Conservation (phyloP, 495 filamentous ascomycete species). For the Hypoxylon intermedium region DNA sequence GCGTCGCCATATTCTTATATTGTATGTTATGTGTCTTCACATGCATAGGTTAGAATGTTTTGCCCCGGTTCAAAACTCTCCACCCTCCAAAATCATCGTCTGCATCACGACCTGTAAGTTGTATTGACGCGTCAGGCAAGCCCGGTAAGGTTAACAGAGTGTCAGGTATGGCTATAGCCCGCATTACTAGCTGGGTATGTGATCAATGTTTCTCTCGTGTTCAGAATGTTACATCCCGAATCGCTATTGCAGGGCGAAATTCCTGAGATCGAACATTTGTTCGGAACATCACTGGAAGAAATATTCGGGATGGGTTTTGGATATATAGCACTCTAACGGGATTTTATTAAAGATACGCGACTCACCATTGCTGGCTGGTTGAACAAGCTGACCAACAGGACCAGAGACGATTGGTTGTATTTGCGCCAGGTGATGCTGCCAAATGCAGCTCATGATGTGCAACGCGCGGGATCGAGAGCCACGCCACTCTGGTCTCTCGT, state of each 20-base stretch:
- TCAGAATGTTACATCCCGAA: too few species aligned
- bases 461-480: slow-evolving; percentile 25
- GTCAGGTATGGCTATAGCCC: slow-evolving; percentile 6
- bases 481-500: slow-evolving; percentile 19
- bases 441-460: slow-evolving; percentile 32
- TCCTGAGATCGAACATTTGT: slow-evolving; percentile 22
- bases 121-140: slow-evolving; percentile 14
- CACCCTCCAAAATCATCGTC: not conserved
- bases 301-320: too few species aligned
- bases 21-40: too few species aligned
- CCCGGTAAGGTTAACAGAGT: slow-evolving; percentile 23
- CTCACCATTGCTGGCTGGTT: slow-evolving; percentile 23
- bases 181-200: too few species aligned
- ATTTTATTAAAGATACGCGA: slow-evolving; percentile 32
- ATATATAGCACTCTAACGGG: slow-evolving; percentile 33
- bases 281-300: too few species aligned
- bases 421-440: slow-evolving; percentile 33
- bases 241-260: too few species aligned
- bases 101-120: slow-evolving; percentile 3
- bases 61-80: not conserved
- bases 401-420: slow-evolving; percentile 22
- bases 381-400: slow-evolving; percentile 26
- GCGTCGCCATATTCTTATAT: too few species aligned
- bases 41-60: not conserved
- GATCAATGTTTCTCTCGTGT: too few species aligned